Percentiles rank a stretch among this genome's conserved stretches.
phyloP scores from a whole-genome alignment of 345 rosid genomes.

The Schrenkiella parvula region DNA sequence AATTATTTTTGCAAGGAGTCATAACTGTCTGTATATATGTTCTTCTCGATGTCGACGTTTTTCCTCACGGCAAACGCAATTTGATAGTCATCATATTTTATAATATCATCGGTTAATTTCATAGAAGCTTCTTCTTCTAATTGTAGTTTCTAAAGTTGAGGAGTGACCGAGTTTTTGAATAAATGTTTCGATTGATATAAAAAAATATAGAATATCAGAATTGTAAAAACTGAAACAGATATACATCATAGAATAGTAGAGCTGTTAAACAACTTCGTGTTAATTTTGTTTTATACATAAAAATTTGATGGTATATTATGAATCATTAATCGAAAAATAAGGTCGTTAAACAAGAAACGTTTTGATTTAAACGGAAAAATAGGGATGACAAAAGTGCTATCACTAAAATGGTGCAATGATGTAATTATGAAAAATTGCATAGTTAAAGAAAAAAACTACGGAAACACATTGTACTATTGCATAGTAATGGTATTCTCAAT shows the following conservation, averaged over 20 bases:
- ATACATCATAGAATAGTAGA: not conserved
- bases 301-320: too few species aligned
- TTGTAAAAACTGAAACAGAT: not conserved
- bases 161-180: not conserved
- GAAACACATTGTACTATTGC: not conserved
- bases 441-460: not conserved
- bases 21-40: not conserved
- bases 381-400: not conserved
- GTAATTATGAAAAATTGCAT: not conserved
- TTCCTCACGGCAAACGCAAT: slow-evolving; percentile 19
- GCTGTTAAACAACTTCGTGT: not conserved
- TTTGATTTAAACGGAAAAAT: not conserved
- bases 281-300: not conserved
- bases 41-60: slow-evolving; percentile 27
- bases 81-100: slow-evolving; percentile 2
- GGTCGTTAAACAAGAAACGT: not conserved
- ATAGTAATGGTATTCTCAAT: not conserved
- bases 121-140: slow-evolving; percentile 8
- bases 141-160: not conserved
- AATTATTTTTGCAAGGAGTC: slow-evolving; percentile 23
- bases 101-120: not conserved
- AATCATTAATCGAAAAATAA: too few species aligned
- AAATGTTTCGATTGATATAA: not conserved
- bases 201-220: not conserved
- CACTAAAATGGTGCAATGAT: not conserved